Conservation (phyloP, 345 rosid species). For the Rhodomyrtus tomentosa region DNA sequence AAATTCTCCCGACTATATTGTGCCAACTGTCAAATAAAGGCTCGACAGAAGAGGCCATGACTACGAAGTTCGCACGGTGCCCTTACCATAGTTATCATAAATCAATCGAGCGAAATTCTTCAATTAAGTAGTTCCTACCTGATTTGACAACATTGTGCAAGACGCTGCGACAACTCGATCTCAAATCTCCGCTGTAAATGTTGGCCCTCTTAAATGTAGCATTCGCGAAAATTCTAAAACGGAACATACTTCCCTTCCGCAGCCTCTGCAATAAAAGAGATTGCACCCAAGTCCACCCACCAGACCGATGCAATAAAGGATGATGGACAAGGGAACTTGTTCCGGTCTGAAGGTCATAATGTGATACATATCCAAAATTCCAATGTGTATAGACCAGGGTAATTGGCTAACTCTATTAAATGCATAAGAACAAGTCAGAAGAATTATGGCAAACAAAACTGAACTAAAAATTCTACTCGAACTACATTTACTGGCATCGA, state of each 20-base stretch:
- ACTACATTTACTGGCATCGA: background rate
- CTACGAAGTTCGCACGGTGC: background rate
- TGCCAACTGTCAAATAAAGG: background rate
- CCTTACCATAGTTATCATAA: background rate
- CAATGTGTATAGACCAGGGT: background rate
- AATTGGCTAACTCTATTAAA: background rate
- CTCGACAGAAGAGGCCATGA: background rate
- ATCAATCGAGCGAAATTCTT: background rate
- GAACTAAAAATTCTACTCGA: background rate
- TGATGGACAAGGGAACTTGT: background rate
- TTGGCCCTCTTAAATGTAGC: background rate
- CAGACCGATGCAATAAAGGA: background rate
- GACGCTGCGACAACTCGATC: background rate
- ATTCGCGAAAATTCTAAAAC: background rate
- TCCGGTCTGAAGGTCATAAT: background rate
- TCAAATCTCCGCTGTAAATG: background rate
- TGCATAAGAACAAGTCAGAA: background rate
- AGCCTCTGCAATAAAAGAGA: background rate
- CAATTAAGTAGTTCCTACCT: background rate
- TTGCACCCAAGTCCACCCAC: background rate
- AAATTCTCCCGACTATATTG: background rate
- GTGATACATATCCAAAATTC: background rate
- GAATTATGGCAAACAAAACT: background rate
- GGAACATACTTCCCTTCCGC: background rate
- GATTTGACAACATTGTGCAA: background rate